Percentiles rank a stretch among this genome's conserved stretches.
phyloP scores from a whole-genome alignment of 345 rosid genomes.

The Geranium rotundifolium region DNA sequence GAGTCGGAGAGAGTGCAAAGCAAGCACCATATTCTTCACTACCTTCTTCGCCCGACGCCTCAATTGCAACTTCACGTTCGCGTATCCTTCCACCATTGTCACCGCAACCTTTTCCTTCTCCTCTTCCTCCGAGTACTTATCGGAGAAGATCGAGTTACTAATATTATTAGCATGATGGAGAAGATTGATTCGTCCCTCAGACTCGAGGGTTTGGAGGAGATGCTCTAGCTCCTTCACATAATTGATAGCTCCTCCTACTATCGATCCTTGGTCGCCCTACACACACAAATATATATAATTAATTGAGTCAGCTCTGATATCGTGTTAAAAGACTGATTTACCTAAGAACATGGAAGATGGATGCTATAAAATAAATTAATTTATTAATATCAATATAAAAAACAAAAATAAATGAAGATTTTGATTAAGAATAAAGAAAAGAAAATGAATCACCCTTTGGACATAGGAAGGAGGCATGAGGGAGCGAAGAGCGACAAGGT shows the following conservation, averaged over 20 bases:
- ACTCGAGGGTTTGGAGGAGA: conserved; percentile 39
- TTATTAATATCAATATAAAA: too few species aligned
- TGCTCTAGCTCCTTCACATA: conserved; percentile 69
- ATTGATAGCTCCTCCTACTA: conserved; percentile 60
- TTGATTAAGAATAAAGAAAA: too few species aligned
- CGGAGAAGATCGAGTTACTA: conserved; percentile 20
- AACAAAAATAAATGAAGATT: too few species aligned
- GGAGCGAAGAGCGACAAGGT: conserved; percentile 42
- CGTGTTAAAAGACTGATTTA: too few species aligned
- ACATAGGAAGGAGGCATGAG: conserved; percentile 51
- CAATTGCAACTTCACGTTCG: conserved; percentile 44
- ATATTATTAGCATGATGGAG: too few species aligned
- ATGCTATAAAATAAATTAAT: too few species aligned
- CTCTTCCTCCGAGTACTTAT: conserved; percentile 27
- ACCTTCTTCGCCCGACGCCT: conserved; percentile 39
- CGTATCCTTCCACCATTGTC: conserved; percentile 44
- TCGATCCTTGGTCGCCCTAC: conserved; percentile 74
- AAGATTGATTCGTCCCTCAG: conserved; percentile 15
- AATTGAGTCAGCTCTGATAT: too few species aligned
- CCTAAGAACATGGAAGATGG: too few species aligned
- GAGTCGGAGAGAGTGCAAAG: conserved; percentile 35
- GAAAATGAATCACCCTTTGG: conserved; percentile 33
- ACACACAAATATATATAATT: too few species aligned
- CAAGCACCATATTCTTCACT: conserved; percentile 32
- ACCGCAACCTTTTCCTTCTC: conserved; percentile 64